Conservation (phyloP, 2,329 filamentous ascomycete species). For the Fusarium pseudoanthophilum region DNA sequence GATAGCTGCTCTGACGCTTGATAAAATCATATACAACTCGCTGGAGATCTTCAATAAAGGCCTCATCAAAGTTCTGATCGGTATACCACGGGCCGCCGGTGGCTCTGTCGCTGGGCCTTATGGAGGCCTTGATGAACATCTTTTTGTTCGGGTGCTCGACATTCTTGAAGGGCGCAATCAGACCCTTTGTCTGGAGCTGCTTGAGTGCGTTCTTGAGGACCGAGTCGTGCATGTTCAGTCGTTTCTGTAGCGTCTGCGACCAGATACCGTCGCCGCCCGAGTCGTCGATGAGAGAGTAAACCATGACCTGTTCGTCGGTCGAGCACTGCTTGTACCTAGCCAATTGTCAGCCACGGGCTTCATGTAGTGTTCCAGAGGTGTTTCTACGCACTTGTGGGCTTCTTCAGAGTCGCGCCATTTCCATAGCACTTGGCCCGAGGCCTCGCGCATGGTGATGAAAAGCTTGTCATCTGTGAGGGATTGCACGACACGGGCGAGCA, state of each 20-base stretch:
- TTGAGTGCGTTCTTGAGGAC: constrained; percentile 85
- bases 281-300: constrained; percentile 90
- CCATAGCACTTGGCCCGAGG: constrained; percentile 60
- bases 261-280: constrained; percentile 88
- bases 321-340: constrained; percentile 67
- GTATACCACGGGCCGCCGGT: constrained; percentile 96
- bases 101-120: constrained; percentile 87
- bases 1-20: constrained; percentile 76
- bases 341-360: constrained; percentile 24
- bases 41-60: constrained; percentile 83
- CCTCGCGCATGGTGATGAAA: constrained; percentile 59
- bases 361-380: not conserved
- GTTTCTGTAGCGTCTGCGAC: constrained; percentile 84
- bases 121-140: constrained; percentile 91
- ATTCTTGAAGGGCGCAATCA: constrained; percentile 90
- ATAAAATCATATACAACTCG: constrained; percentile 79
- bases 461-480: constrained; percentile 69
- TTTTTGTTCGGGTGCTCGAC: constrained; percentile 92
- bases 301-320: constrained; percentile 80
- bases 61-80: constrained; percentile 87
- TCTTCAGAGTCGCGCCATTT: constrained; percentile 68
- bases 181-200: constrained; percentile 80
- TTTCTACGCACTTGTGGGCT: constrained; percentile 65
- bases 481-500: constrained; percentile 67
- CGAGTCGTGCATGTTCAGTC: constrained; percentile 84